phyloP scores from a whole-genome alignment of 2,329 filamentous ascomycete species.

The Colletotrichum acutatum region DNA sequence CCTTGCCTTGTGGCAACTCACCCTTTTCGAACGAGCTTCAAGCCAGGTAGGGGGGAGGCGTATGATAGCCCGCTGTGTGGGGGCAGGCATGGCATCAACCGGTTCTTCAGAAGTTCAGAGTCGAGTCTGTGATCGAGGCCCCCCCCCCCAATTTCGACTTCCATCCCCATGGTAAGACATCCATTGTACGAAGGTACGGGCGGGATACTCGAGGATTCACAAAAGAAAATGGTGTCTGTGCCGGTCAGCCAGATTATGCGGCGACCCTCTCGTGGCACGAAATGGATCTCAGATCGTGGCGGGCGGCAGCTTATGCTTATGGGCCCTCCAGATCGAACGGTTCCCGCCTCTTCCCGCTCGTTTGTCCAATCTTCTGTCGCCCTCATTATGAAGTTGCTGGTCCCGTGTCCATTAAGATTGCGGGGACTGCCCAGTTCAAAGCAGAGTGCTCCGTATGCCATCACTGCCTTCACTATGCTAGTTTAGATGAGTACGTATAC shows the following conservation, averaged over 20 bases:
- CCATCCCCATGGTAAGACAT: neutral
- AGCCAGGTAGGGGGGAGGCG: neutral
- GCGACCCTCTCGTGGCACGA: constrained; percentile 14
- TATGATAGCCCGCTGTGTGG: neutral
- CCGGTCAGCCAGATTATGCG: neutral
- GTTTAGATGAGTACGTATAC: neutral
- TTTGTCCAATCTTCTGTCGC: neutral
- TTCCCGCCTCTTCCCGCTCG: constrained; percentile 15
- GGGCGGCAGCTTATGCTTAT: constrained; percentile 18
- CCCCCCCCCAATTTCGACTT: constrained; percentile 15
- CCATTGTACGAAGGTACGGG: neutral
- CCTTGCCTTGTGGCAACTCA: constrained; percentile 2
- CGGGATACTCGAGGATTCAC: neutral
- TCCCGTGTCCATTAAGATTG: neutral
- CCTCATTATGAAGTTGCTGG: neutral
- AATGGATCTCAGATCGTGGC: constrained; percentile 29
- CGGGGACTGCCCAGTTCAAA: neutral
- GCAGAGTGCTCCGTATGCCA: neutral
- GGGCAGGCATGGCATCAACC: constrained; percentile 15
- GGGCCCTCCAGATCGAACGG: constrained; percentile 19
- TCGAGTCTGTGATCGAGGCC: neutral
- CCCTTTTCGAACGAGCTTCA: neutral
- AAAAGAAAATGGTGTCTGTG: neutral
- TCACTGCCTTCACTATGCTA: neutral
- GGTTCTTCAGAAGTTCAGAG: constrained; percentile 25